A percentile compares a stretch with the other conserved stretches of the same genome.
Evolutionary conservation across 2,329 filamentous ascomycete species (phyloP).

Genomic region (Xylariaceae sp.): DNA sequence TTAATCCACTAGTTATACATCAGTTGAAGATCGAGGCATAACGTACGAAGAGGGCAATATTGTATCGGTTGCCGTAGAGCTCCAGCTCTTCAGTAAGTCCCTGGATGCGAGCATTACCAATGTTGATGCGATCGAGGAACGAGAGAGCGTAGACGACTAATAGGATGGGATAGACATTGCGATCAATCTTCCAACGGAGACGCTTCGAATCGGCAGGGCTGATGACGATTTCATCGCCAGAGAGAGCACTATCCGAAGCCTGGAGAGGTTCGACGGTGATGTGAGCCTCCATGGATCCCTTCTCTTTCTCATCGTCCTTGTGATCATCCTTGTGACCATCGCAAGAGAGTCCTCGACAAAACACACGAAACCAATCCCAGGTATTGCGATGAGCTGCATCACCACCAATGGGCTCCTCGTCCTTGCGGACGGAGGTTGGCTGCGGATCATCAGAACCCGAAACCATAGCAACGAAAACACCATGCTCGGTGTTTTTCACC

Average conservation of each 20-base stretch:
- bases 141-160: too few relatives aligned
- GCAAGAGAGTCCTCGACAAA: neutral
- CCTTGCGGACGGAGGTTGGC: neutral
- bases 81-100: too few relatives aligned
- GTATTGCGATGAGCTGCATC: neutral
- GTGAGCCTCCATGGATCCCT: neutral
- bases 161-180: too few relatives aligned
- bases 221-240: constrained; percentile 21
- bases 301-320: neutral
- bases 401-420: neutral
- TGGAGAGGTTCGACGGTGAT: neutral
- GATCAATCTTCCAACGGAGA: too few relatives aligned
- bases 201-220: constrained; percentile 15
- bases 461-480: neutral
- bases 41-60: constrained; percentile 29
- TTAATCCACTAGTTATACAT: neutral
- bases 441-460: neutral
- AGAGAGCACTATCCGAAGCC: neutral
- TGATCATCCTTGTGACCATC: too few relatives aligned
- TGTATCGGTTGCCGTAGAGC: constrained; percentile 15
- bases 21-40: constrained; percentile 10
- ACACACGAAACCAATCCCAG: neutral
- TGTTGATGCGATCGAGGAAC: too few relatives aligned
- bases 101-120: too few relatives aligned
- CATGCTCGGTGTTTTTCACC: neutral